Base-by-base conservation (phyloP, 164 flowering plant genomes). In the Hamamelis virginiana region DNA sequence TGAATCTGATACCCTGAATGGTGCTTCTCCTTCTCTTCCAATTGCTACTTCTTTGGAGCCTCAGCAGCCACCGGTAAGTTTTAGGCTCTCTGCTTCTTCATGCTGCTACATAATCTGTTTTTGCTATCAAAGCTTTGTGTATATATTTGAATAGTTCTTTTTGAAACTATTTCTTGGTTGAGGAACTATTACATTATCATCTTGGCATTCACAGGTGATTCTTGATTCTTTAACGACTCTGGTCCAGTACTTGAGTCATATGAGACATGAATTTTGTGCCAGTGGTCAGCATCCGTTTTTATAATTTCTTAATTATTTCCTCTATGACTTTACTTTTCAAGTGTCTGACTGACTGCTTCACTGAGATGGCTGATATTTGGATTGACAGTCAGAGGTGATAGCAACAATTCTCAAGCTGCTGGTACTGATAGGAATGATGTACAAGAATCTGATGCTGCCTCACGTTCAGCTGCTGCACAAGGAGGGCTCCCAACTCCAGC, bases 181-280 rank as follows among this genome's bases (percentile, higher is more conserved):
- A 55, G 22, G 63, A 59, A 2, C 21, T 59, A 18, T 25, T 66
- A 0, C 8, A 44, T 59, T 64, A 9, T 56, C 28, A 26, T 25
- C 5, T 58, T 58, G 59, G n/a, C 58, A 13, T 69, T 52, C 66
- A 59, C 82, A 94, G 98, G 89, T 90, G 16, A 85, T 94, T 73
- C 91, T 91, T 69, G 98, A 90, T 84, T 89, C 98, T 44, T 67
- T 94, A 77, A 72, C 92, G 41, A 92, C 96, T 26, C 76, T 92
- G 73, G 77, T 83, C 52, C 94, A 88, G 69, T 90, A 90, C 78
- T 71, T 89, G 64, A 83, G 72, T 69, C 79, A 72, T 58, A 51
- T 94, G 80, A 83, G 83, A 66, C 86, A 69, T 55, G 96, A 92
- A 63, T 88, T 90, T 65, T 67, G 66, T 55, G 72, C 74, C 55